Evolutionary conservation across 768 basidiomycete species (phyloP).

Genomic region (Cytidiella melzeri): DNA sequence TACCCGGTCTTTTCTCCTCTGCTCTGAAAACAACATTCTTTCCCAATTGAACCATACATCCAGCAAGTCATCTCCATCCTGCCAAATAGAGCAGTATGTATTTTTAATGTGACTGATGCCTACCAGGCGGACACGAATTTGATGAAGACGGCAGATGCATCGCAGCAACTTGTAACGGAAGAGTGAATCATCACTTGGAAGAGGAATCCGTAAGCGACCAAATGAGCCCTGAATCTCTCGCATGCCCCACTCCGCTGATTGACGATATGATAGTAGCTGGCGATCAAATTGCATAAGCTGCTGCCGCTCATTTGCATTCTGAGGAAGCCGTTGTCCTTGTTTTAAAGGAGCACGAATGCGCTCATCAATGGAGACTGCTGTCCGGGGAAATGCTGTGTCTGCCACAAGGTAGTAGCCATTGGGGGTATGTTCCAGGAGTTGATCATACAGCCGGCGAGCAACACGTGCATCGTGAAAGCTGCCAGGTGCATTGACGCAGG

Average conservation of each 20-base stretch:
- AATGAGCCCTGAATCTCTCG: constrained; percentile 39
- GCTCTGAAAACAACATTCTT: too few species aligned
- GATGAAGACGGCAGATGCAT: constrained; percentile 26
- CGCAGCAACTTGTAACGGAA: constrained; percentile 37
- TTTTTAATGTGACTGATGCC: constrained; percentile 37
- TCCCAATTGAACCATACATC: too few species aligned
- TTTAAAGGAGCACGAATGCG: constrained; percentile 36
- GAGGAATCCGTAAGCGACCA: constrained; percentile 37
- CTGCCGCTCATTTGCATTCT: constrained; percentile 14
- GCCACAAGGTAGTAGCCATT: constrained; percentile 37
- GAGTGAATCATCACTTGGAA: too few species aligned
- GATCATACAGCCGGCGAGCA: constrained; percentile 34
- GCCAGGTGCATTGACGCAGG: constrained; percentile 34
- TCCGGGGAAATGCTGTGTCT: constrained; percentile 42
- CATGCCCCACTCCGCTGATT: constrained; percentile 52
- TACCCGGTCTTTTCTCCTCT: too few species aligned
- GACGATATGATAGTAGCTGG: constrained; percentile 38
- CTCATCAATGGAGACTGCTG: constrained; percentile 25
- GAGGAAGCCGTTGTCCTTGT: constrained; percentile 18
- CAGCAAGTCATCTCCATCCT: too few species aligned
- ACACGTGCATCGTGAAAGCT: constrained; percentile 46
- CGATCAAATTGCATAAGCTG: constrained; percentile 25
- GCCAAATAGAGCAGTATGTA: constrained; percentile 38
- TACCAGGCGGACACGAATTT: constrained; percentile 31
- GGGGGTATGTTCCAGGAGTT: constrained; percentile 28